Evolutionary conservation across 345 rosid species (phyloP), one percentile per base, ranked within the genome.

Genomic region (Linum usitatissimum): DNA sequence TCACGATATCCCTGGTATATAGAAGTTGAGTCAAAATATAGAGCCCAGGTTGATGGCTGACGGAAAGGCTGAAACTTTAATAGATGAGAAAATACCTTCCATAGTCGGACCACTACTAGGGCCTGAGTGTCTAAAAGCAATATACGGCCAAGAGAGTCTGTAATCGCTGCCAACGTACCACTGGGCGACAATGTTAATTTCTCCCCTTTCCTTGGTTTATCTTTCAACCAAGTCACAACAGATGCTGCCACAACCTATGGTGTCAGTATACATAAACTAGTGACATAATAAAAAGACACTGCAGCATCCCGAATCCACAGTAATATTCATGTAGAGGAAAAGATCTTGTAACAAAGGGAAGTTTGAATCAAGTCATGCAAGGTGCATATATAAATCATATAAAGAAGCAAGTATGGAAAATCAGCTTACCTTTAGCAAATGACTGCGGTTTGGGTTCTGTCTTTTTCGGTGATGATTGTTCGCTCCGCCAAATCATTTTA

Each of bases 71-170:
- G 17, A 61, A 39, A 34, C 9, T 13, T 53, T 15, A 54, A 18
- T 28, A 18, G 2, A 59, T 20, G 20, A 68, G 64, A 70, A 63
- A 49, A 69, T 67, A 90, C 99, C 99, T 93, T 93, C 97, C 97
- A 93, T 9, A 93, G 73, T 6, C 97, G 87, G 66, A 93, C 97
- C 54, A 90, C 96, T 36, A 93, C 96, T 39, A 93, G 86, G 30
- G 99, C 99, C 70, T 84, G 94, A 75, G 97, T 90, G 73, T 93
- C 99, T 69, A 93, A 77, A 39, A 90, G 87, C 78, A 86, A 83
- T 73, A 93, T 86, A 20, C 99, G 96, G 68, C 97, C 99, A 71
- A 93, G 92, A 59, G 99, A 93, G 77, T 93, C 99, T 21, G 99
- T 87, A 60, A 93, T 84, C 6, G 99, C 96, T 75, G 99, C 99